Evolutionary conservation across 306 rosid genomes (phyloP), one percentile per base, ranked within the genome.

Genomic region (Amphicarpaea edgeworthii): DNA sequence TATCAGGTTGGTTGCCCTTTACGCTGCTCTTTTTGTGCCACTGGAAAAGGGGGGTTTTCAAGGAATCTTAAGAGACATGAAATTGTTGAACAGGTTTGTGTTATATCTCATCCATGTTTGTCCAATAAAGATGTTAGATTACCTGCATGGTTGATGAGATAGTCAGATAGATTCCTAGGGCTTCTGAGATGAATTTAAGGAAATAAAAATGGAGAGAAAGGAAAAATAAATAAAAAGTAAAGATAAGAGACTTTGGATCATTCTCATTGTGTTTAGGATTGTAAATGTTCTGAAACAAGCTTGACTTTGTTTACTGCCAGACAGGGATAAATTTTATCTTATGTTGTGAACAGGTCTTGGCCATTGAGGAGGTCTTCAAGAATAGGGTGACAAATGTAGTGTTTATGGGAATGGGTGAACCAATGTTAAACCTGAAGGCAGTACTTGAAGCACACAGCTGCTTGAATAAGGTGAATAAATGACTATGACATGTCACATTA

Each of bases 331-430:
- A 61, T 71, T 50, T 30, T 62, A 68, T 77, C 70, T 54, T 77
- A 7, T 81, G 9, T 72, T 81, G 9, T 72, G 34, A 78, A 47
- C 86, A 94, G 98, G 98, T 94, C 17, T 90, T 94, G 88, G 97
- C 98, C 42, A 81, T 95, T 77, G 97, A 95, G 83, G 98, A 95
- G 69, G 84, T 88, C 70, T 92, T 95, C 88, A 90, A 90, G 73
- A 86, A 82, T 64, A 86, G 98, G 87, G 98, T 95, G 85, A 81
- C 95, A 41, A 95, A 95, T 46, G 96, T 95, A 53, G 98, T 95
- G 78, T 95, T 95, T 85, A 95, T 95, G 98, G 98, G 98, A 84
- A 95, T 95, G 98, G 98, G 98, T 41, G 98, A 95, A 68, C 98
- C 98, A 16, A 92, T 95, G 98, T 81, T 95, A 87, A 95, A 95